A percentile compares a stretch with the other conserved stretches of the same genome.
Conservation (phyloP, 2,329 filamentous ascomycete genomes). For the Sclerotinia trifoliorum region DNA sequence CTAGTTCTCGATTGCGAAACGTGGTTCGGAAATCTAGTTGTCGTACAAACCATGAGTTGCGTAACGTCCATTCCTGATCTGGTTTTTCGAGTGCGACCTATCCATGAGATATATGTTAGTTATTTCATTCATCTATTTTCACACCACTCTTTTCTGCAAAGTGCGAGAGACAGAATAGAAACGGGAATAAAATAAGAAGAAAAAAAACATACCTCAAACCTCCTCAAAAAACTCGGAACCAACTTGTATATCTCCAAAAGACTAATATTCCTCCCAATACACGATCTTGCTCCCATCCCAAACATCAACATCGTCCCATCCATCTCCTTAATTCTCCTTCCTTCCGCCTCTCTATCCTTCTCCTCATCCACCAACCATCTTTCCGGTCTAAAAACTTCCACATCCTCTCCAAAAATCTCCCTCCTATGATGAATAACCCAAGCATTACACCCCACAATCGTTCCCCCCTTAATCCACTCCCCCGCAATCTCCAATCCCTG, state of each 20-base stretch:
- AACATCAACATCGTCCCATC: constrained; percentile 71
- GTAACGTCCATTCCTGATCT: constrained; percentile 54
- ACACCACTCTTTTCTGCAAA: not conserved
- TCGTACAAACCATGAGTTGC: constrained; percentile 64
- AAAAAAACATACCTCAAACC: constrained; percentile 55
- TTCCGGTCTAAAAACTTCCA: constrained; percentile 66
- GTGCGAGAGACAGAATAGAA: not conserved
- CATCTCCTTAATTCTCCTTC: constrained; percentile 62
- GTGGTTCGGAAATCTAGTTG: constrained; percentile 52
- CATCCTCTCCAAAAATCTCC: constrained; percentile 67
- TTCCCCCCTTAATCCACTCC: constrained; percentile 62
- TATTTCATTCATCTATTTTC: not conserved
- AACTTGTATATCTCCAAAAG: constrained; percentile 64
- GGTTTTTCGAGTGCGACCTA: constrained; percentile 58
- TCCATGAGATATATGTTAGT: not conserved
- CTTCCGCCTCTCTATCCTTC: constrained; percentile 43
- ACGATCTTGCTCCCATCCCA: constrained; percentile 68
- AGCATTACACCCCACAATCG: constrained; percentile 71
- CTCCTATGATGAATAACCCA: constrained; percentile 71
- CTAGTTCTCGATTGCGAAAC: constrained; percentile 32
- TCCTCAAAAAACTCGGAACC: constrained; percentile 58
- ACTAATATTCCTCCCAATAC: constrained; percentile 67
- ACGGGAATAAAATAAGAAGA: not conserved
- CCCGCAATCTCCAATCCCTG: constrained; percentile 64
- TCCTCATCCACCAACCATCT: constrained; percentile 56